Base-by-base conservation (phyloP, 2,329 filamentous ascomycete species). In the Sporothrix curviconia region DNA sequence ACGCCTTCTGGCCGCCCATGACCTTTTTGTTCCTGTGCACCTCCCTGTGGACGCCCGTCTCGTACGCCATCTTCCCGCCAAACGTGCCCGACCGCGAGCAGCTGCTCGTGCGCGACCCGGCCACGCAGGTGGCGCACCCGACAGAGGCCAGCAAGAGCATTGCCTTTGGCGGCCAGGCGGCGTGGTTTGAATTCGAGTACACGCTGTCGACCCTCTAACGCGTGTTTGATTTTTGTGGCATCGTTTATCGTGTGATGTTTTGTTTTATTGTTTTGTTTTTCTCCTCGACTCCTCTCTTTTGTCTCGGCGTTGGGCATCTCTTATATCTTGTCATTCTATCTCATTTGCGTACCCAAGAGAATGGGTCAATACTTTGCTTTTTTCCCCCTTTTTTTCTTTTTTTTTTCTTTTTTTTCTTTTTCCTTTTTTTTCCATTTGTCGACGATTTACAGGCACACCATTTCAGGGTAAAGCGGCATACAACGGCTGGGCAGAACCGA, bases 1-100 rank as follows among this genome's bases (percentile, higher is more conserved):
- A 84, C 66, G 80, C 79, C 9, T 80, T 79, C 69, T 85, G 82
- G 82, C 81, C 81, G 8, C 82, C 82, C 0, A 64, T 84, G 50
- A 78, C 80, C 0, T 84, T 81, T 69, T 63, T 83, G 40, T 78
- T 79, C 65, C 73, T 79, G 50, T 76, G 75, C 71, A 76, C 72
- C 40, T 78, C 78, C 1, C 69, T 81, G 24, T 83, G 79, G 78
- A 80, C 76, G 0, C 83, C 83, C 0, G 74, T 86, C 43, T 72
- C 74, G 2, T 86, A 86, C 65, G 80, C 81, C 22, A 78, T 85
- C 55, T 78, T 78, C 62, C 83, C 83, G 1, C 83, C 83, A 0
- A 69, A 65, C 3, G 77, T 83, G 71, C 80, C 81, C 0, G 78
- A 82, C 32, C 76, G 83, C 15, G 81, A 85, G 66, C 74, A 80